Percentiles rank a stretch among this genome's conserved stretches.
Evolutionary conservation across 225 moss, liverwort and hornwort species (phyloP).

Genomic region (Climacium dendroides): DNA sequence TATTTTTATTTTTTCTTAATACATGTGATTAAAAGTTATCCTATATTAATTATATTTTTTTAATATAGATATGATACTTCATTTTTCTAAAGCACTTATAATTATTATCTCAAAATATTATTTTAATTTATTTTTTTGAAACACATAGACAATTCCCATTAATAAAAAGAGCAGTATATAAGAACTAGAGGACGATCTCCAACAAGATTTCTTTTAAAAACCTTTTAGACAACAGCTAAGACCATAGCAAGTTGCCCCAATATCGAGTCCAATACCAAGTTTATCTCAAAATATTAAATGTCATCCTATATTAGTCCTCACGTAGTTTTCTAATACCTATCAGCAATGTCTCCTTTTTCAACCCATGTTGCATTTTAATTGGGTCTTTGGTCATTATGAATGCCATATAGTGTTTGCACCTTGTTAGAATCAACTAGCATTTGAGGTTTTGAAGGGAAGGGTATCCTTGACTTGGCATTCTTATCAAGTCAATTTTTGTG

Average conservation of each 20-base stretch:
- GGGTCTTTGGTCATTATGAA: not conserved
- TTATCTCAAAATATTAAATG: not conserved
- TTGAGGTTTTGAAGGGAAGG: not conserved
- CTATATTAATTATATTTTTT: not conserved
- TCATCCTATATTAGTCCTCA: not conserved
- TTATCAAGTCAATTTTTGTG: not conserved
- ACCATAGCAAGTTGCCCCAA: too few species aligned
- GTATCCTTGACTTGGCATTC: not conserved
- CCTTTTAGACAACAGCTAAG: too few species aligned
- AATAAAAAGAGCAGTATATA: too few species aligned
- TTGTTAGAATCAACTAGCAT: not conserved
- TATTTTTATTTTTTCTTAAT: not conserved
- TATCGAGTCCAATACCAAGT: too few species aligned
- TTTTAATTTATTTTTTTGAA: too few species aligned
- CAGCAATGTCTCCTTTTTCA: rapidly evolving
- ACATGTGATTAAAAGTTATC: rapidly evolving
- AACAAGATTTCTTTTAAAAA: too few species aligned
- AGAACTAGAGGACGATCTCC: too few species aligned
- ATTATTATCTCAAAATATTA: not conserved
- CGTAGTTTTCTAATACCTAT: not conserved
- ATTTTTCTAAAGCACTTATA: too few species aligned
- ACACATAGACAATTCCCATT: too few species aligned
- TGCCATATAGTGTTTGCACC: rapidly evolving
- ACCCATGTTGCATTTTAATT: not conserved
- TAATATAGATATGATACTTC: not conserved